Evolutionary conservation across 1,284 basidiomycete species (phyloP).

Genomic region (Sutorius eximius): DNA sequence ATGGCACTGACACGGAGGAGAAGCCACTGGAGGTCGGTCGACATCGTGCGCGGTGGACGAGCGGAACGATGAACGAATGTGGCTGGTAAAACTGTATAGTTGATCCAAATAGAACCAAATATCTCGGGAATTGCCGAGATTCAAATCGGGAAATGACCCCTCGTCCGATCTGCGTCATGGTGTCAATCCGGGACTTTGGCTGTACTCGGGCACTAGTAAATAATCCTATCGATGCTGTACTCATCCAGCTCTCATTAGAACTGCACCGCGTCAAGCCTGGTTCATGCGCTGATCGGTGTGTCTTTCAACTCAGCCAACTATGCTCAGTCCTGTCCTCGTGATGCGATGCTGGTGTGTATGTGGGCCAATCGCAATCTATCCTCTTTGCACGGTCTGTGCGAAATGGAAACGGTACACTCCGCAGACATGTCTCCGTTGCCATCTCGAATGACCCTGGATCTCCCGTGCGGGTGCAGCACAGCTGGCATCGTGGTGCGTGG

Average conservation of each 20-base stretch:
- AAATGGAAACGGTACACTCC: background rate
- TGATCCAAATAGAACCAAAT: conserved; percentile 28
- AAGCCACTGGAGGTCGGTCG: conserved; percentile 87
- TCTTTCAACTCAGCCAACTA: too few relatives aligned
- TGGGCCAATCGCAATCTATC: too few relatives aligned
- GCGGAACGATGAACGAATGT: conserved; percentile 30
- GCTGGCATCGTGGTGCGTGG: background rate
- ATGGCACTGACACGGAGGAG: conserved; percentile 72
- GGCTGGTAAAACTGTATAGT: conserved; percentile 38
- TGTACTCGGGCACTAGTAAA: too few relatives aligned
- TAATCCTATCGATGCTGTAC: background rate
- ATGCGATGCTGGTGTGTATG: background rate
- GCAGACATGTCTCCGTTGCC: background rate
- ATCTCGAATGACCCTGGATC: background rate
- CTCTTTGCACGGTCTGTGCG: too few relatives aligned
- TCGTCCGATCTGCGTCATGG: too few relatives aligned
- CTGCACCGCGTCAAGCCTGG: too few relatives aligned
- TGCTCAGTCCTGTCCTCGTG: background rate
- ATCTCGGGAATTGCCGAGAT: background rate
- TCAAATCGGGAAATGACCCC: too few relatives aligned
- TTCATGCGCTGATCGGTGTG: too few relatives aligned
- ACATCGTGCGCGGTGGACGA: conserved; percentile 55
- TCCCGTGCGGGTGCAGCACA: background rate
- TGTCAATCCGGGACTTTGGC: too few relatives aligned
- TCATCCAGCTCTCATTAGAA: background rate